A percentile compares a stretch with the other conserved stretches of the same genome.
Evolutionary conservation across 352 stramenopile species (phyloP).

Genomic region (Globisporangium paddicum): DNA sequence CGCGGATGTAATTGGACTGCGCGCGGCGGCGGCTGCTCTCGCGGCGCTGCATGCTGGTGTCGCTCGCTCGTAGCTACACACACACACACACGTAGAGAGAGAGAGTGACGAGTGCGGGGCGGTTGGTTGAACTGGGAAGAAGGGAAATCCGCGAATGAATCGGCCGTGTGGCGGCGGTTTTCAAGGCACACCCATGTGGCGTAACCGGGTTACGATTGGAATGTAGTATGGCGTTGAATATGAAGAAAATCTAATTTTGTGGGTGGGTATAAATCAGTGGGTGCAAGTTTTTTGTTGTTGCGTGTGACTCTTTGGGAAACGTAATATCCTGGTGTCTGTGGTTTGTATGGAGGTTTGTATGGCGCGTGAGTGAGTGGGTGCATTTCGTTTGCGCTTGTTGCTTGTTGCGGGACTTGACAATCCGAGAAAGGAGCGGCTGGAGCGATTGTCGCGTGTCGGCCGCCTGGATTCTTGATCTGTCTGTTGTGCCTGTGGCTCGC

Average conservation of each 20-base stretch:
- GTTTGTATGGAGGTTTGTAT: neutral
- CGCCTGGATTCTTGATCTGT: too few relatives aligned
- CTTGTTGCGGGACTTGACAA: too few relatives aligned
- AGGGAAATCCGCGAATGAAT: conserved; percentile 11
- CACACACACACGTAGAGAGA: neutral
- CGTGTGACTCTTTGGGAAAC: neutral
- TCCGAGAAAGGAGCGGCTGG: too few relatives aligned
- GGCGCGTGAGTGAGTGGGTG: neutral
- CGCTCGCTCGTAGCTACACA: neutral
- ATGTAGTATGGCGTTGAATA: neutral
- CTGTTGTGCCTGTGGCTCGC: too few relatives aligned
- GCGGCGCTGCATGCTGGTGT: conserved; percentile 12
- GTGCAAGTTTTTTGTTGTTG: too few relatives aligned
- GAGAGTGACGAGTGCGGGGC: neutral
- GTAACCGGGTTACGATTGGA: neutral
- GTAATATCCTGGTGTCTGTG: neutral
- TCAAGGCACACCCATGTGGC: neutral
- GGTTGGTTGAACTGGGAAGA: neutral
- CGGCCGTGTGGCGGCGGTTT: neutral
- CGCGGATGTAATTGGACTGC: conserved; percentile 77
- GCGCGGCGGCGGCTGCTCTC: conserved; percentile 23
- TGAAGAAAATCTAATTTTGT: neutral
- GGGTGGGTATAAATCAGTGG: neutral
- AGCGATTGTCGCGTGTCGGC: too few relatives aligned
- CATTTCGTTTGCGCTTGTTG: neutral